Conservation (phyloP, 1,139 yeast genomes). For the Kazachstania sp. region DNA sequence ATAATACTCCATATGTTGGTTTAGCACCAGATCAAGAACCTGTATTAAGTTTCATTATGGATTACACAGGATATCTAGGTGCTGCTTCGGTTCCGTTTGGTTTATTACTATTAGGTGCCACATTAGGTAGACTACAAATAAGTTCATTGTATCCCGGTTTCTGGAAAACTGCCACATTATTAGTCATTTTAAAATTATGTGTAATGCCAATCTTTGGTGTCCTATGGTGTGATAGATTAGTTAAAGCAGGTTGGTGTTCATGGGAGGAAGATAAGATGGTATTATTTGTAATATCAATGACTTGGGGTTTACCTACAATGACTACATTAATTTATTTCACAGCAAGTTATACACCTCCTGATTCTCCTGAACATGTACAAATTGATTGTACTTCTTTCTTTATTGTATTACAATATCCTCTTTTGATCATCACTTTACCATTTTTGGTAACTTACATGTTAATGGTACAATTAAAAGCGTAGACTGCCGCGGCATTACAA, state of each 20-base stretch:
- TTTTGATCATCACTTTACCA: conserved; percentile 53
- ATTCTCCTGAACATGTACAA: conserved; percentile 51
- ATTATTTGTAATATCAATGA: conserved; percentile 60
- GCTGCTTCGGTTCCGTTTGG: conserved; percentile 88
- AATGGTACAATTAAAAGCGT: conserved; percentile 31
- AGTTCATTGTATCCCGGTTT: conserved; percentile 55
- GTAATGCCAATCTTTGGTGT: conserved; percentile 57
- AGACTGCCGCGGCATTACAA: not conserved
- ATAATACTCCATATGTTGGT: conserved; percentile 35
- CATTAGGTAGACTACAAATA: conserved; percentile 64
- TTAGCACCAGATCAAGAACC: conserved; percentile 81
- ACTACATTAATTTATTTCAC: conserved; percentile 66
- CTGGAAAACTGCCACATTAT: conserved; percentile 49
- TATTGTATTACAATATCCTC: conserved; percentile 52
- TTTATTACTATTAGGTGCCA: conserved; percentile 70
- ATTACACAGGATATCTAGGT: conserved; percentile 68
- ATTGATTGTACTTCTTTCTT: conserved; percentile 66
- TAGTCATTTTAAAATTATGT: conserved; percentile 41
- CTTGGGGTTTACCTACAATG: conserved; percentile 64
- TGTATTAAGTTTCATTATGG: conserved; percentile 76
- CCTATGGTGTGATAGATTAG: conserved; percentile 44
- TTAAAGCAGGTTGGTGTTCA: conserved; percentile 41
- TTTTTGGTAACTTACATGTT: conserved; percentile 53
- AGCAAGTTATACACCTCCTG: conserved; percentile 63
- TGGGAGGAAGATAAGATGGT: conserved; percentile 46